phyloP scores from a whole-genome alignment of 1,284 basidiomycete species.

The Bjerkandera adusta region DNA sequence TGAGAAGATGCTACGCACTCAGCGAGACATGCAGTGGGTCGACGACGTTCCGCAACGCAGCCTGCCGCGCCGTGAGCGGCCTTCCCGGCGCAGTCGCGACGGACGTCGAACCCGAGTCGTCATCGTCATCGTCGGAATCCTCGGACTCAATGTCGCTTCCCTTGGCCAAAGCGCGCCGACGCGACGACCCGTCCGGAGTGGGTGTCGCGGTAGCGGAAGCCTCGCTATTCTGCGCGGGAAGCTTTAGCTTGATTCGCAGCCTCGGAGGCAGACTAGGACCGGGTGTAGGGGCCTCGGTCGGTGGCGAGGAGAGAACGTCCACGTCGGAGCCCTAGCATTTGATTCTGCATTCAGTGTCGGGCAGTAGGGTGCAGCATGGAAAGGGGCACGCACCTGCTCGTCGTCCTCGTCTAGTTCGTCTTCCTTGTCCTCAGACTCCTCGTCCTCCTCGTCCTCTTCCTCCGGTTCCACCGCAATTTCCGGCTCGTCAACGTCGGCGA shows the following conservation, averaged over 20 bases:
- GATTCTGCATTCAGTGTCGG: too few relatives aligned
- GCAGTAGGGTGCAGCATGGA: too few relatives aligned
- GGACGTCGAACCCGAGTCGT: slow-evolving; percentile 28
- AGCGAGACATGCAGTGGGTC: slow-evolving; percentile 66
- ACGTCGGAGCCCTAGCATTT: slow-evolving; percentile 34
- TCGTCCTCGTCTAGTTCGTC: slow-evolving; percentile 34
- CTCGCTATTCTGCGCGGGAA: slow-evolving; percentile 40
- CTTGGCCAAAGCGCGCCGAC: slow-evolving; percentile 26
- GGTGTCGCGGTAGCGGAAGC: slow-evolving; percentile 32
- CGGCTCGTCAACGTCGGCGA: slow-evolving; percentile 22
- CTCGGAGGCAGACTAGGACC: slow-evolving; percentile 25
- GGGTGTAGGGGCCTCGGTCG: slow-evolving; percentile 6
- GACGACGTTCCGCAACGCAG: slow-evolving; percentile 65
- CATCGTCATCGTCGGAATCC: slow-evolving; percentile 37
- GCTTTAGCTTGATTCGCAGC: slow-evolving; percentile 65
- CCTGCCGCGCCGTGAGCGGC: slow-evolving; percentile 67
- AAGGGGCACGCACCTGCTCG: slow-evolving; percentile 23
- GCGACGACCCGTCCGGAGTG: slow-evolving; percentile 25
- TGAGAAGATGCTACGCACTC: slow-evolving; percentile 31
- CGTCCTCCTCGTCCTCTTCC: slow-evolving; percentile 27
- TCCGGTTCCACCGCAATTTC: slow-evolving; percentile 21
- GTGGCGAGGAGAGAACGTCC: slow-evolving; percentile 36
- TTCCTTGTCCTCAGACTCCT: slow-evolving; percentile 25
- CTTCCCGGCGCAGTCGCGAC: slow-evolving; percentile 39
- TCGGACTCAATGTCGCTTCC: slow-evolving; percentile 58